Conservation (phyloP, 306 rosid species). For the Ochetophila trinervis region DNA sequence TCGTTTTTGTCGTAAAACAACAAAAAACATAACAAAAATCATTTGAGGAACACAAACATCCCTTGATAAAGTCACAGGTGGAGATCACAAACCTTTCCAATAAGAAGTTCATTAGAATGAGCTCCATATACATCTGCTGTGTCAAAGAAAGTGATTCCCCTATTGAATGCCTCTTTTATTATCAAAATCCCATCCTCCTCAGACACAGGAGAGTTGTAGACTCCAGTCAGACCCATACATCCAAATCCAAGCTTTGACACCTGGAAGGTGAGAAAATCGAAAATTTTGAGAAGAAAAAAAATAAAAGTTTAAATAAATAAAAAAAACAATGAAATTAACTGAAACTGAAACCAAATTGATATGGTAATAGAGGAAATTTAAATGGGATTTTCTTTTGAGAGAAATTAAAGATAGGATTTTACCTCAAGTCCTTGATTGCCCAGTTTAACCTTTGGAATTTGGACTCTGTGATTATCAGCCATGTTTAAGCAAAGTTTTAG, state of each 20-base stretch:
- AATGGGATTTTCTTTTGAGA: too few species aligned
- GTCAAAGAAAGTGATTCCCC: constrained; percentile 42
- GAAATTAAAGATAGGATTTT: constrained; percentile 4
- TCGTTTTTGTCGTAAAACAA: too few species aligned
- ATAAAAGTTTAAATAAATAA: too few species aligned
- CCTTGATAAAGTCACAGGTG: not conserved
- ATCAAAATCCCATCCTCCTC: constrained; percentile 27
- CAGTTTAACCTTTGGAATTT: constrained; percentile 27
- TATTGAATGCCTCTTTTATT: constrained; percentile 28
- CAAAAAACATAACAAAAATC: too few species aligned
- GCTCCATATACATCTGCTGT: constrained; percentile 34
- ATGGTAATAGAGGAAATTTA: too few species aligned
- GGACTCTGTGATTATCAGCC: constrained; percentile 8
- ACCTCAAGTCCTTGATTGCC: constrained; percentile 28
- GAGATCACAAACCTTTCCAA: constrained; percentile 29
- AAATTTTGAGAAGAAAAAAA: too few species aligned
- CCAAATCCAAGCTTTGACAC: constrained; percentile 50
- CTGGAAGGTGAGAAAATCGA: constrained; percentile 5
- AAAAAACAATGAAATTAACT: too few species aligned
- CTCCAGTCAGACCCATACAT: constrained; percentile 35
- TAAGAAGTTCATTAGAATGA: constrained; percentile 29
- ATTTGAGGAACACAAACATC: too few species aligned
- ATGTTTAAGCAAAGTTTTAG: not conserved
- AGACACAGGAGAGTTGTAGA: constrained; percentile 29
- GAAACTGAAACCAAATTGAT: too few species aligned